Conservation (phyloP, 345 rosid species). For the Psidium friedrichsthalianum region DNA sequence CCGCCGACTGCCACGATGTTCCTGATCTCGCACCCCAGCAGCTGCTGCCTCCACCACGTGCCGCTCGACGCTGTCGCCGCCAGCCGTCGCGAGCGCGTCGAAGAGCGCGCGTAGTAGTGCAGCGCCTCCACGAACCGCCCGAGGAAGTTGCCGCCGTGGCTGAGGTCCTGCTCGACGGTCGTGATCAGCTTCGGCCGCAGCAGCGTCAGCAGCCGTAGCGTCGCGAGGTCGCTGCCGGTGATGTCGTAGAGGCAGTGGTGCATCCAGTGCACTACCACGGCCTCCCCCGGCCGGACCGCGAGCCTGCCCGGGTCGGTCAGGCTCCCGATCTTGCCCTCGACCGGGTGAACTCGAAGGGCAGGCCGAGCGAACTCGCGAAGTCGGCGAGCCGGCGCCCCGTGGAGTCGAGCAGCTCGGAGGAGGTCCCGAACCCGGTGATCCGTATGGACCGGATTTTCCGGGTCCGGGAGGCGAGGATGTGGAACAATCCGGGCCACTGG, state of each 20-base stretch:
- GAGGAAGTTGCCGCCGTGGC: slow-evolving; percentile 60
- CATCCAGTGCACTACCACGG: slow-evolving; percentile 94
- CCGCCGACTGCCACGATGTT: slow-evolving; percentile 79
- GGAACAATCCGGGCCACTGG: slow-evolving; percentile 97
- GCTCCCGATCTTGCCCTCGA: slow-evolving; percentile 74
- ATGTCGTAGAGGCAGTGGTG: slow-evolving; percentile 85
- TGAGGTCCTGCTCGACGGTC: slow-evolving; percentile 79
- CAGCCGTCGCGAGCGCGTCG: slow-evolving; percentile 80
- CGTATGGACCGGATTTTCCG: slow-evolving; percentile 66
- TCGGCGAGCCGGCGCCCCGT: slow-evolving; percentile 82
- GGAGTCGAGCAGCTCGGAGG: slow-evolving; percentile 63
- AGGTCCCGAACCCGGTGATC: slow-evolving; percentile 83
- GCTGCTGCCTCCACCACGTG: slow-evolving; percentile 86
- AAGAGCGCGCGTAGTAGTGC: slow-evolving; percentile 93
- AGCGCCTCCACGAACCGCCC: slow-evolving; percentile 89
- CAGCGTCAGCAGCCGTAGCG: slow-evolving; percentile 41
- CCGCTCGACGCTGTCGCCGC: slow-evolving; percentile 58
- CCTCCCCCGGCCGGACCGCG: slow-evolving; percentile 47
- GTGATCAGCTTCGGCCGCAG: slow-evolving; percentile 68
- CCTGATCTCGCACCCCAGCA: slow-evolving; percentile 75
- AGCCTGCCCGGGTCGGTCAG: slow-evolving; percentile 44
- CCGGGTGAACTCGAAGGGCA: slow-evolving; percentile 76
- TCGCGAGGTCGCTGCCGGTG: slow-evolving; percentile 57
- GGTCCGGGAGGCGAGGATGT: slow-evolving; percentile 84
- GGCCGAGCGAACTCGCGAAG: slow-evolving; percentile 61